Conservation (phyloP, 2,329 filamentous ascomycete genomes). For the Paraphaeosphaeria minitans region DNA sequence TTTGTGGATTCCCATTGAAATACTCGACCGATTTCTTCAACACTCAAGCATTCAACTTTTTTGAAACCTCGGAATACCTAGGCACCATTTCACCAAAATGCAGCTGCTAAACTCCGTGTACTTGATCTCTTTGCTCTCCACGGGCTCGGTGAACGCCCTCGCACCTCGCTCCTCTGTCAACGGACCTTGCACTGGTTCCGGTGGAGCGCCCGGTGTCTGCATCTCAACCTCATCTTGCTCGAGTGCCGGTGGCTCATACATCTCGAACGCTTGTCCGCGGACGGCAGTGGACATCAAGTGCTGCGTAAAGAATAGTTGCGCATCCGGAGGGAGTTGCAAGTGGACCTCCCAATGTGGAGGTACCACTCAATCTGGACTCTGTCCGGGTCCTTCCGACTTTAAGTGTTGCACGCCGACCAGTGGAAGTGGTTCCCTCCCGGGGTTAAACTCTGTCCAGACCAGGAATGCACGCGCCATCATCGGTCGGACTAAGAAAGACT, state of each 20-base stretch:
- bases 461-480: conserved; percentile 13
- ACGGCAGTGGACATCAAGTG: conserved; percentile 7
- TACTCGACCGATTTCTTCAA: not conserved
- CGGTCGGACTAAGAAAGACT: conserved; percentile 4
- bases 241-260: conserved; percentile 4
- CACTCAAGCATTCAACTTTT: not conserved
- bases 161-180: conserved; percentile 11
- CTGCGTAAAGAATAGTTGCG: conserved; percentile 8
- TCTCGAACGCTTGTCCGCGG: conserved; percentile 3
- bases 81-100: not conserved
- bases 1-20: not conserved
- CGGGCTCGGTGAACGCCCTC: conserved; percentile 9
- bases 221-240: conserved; percentile 10
- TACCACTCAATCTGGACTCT: conserved; percentile 10
- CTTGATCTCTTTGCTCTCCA: conserved; percentile 7
- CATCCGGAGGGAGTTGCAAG: conserved; percentile 7
- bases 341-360: conserved; percentile 9
- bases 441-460: conserved; percentile 6
- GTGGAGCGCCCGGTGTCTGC: conserved; percentile 6
- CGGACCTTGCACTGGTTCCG: conserved; percentile 6
- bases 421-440: conserved; percentile 6
- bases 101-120: conserved; percentile 7
- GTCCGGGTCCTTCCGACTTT: conserved; percentile 11
- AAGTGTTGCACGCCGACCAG: conserved; percentile 10
- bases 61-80: not conserved